Conservation (phyloP, 2,329 filamentous ascomycete genomes). For the Lecanicillium sp. region DNA sequence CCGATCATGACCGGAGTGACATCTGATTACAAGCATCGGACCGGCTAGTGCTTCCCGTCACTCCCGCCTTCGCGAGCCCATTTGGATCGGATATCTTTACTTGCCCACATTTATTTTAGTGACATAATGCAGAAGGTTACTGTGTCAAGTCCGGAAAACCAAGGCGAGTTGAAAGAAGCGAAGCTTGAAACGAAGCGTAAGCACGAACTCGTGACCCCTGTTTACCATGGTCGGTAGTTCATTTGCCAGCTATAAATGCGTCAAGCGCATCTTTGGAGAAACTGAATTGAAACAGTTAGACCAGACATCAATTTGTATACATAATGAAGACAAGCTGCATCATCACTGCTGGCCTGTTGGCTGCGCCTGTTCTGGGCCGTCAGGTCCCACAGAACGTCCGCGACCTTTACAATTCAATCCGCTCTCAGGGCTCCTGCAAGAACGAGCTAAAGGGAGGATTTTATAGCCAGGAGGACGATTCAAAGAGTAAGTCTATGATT, state of each 20-base stretch:
- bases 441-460: constrained; percentile 27
- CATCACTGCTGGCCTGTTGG: neutral
- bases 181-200: no score
- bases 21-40: neutral
- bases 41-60: no score
- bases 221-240: no score
- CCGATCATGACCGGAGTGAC: neutral
- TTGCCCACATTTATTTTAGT: no score
- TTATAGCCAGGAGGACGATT: constrained; percentile 24
- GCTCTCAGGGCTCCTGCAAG: constrained; percentile 23
- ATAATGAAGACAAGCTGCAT: neutral
- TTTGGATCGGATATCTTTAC: no score
- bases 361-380: constrained; percentile 11
- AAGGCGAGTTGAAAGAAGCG: no score
- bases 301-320: neutral
- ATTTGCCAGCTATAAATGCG: neutral
- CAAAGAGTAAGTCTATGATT: constrained; percentile 19
- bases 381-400: constrained; percentile 23
- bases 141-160: no score
- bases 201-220: no score
- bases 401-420: constrained; percentile 27
- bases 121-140: no score
- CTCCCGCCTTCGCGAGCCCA: no score
- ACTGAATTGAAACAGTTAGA: neutral
- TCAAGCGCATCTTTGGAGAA: neutral